Evolutionary conservation across 768 basidiomycete genomes (phyloP), one percentile per base, ranked within the genome.

Genomic region (Leccinum variicolor): DNA sequence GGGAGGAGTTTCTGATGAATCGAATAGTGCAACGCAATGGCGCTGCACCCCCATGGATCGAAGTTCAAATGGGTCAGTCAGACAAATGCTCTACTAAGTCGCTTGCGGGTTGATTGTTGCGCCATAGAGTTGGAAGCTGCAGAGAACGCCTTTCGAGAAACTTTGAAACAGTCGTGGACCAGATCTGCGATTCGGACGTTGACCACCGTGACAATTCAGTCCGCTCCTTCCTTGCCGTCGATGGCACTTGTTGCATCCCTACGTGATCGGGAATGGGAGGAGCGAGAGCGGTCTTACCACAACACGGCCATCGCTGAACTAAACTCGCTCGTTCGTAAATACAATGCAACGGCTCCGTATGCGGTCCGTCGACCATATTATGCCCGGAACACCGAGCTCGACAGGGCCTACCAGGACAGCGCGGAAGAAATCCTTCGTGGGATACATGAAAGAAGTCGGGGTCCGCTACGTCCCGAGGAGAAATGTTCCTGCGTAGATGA

Each of bases 1-100:
- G 87, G 8, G 89, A 90, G 62, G 91, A 93, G 66, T 90, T 87
- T 63, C 75, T 94, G 50, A 85, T 94, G 86, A 94, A 93, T 63
- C 83, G 92, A 13, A 91, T 92, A 57, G 81, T 94, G 7, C 86
- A 90, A 66, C 78, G 84, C 51, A 87, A 92, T 61, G 90, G 89
- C n/a, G 89, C 87, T 6, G 82, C 84, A 4, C 92, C 92, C 29
- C 87, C 90, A 4, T 94, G 92, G 92, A 85, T 94, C 1, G 91
- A 94, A 72, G 65, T 91, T 33, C 92, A 92, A 70, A 75, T 77
- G 55, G 87, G 87, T 84, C 60, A 48, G 81, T 43, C n/a, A 25
- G 69, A 21, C 9, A 13, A 28, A n/a, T 34, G 21, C 45, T 15
- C 41, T 13, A 11, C 11, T 19, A 21, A n/a, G 52, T 59, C 39